These are phyloP conservation scores for Russula emetica DNA, from an alignment of 768 basidiomycete genomes.

Conservation along the genomic window DNA sequence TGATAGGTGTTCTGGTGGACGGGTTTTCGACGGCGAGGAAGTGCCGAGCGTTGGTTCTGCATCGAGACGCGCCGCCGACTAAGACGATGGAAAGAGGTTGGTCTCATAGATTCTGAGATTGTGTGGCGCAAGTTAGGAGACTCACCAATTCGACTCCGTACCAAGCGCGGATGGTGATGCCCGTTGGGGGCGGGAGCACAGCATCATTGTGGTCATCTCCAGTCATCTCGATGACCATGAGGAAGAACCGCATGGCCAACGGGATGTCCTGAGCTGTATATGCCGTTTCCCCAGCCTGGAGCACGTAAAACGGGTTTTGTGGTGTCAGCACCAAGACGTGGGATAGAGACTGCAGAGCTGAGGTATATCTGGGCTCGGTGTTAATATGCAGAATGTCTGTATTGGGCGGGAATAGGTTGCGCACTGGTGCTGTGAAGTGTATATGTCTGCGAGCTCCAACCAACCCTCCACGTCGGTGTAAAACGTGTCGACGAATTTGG, in stretches of 20 bases:
- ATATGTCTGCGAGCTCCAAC: slow-evolving; percentile 80
- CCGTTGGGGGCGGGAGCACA: slow-evolving; percentile 41
- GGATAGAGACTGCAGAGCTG: slow-evolving; percentile 68
- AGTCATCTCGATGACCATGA: slow-evolving; percentile 75
- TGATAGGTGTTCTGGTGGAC: slow-evolving; percentile 10
- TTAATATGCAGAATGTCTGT: not conserved
- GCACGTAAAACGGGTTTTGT: slow-evolving; percentile 78
- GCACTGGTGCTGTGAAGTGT: slow-evolving; percentile 69
- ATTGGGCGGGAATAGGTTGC: slow-evolving; percentile 31
- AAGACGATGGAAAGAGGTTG: not conserved
- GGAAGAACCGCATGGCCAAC: slow-evolving; percentile 73
- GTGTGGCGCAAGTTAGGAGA: not conserved
- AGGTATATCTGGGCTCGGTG: slow-evolving; percentile 52
- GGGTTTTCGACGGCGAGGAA: slow-evolving; percentile 17
- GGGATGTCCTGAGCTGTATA: slow-evolving; percentile 74
- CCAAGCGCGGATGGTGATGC: slow-evolving; percentile 70
- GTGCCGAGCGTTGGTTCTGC: slow-evolving; percentile 10
- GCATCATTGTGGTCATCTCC: slow-evolving; percentile 49
- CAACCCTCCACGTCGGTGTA: slow-evolving; percentile 87
- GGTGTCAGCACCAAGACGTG: slow-evolving; percentile 80
- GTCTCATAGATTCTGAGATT: not conserved
- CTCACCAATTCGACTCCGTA: slow-evolving; percentile 76
- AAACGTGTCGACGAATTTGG: slow-evolving; percentile 74
- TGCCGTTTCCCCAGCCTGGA: slow-evolving; percentile 86
- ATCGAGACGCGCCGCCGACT: slow-evolving; percentile 21